Evolutionary conservation across 257 asterid species (phyloP).

Genomic region (Nicotiana noctiflora): DNA sequence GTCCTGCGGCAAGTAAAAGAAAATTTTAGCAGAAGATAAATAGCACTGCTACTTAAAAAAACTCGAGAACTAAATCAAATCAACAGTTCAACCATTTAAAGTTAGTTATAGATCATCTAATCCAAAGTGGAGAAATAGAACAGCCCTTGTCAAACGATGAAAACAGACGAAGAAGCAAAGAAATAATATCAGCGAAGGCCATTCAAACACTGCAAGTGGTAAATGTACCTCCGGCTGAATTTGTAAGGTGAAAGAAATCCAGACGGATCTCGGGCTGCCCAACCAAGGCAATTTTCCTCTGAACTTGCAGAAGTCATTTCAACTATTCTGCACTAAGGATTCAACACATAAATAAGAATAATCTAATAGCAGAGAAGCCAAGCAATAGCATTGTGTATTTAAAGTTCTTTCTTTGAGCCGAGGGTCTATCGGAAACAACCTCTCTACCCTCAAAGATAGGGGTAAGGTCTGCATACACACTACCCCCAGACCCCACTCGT

Average conservation of each 20-base stretch:
- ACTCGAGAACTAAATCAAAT: neutral
- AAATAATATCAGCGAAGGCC: neutral
- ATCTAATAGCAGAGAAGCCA: neutral
- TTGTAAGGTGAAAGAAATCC: slow-evolving; percentile 73
- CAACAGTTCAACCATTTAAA: neutral
- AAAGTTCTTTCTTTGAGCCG: no score
- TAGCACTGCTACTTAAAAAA: neutral
- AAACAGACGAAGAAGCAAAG: neutral
- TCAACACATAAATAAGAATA: neutral
- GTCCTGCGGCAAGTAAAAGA: slow-evolving; percentile 34
- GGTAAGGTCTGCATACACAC: no score
- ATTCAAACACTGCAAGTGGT: neutral
- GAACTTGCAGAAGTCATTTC: slow-evolving; percentile 29
- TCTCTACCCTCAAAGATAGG: no score
- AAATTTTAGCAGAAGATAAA: neutral
- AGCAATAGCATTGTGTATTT: neutral
- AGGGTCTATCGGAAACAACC: no score
- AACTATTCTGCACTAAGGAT: slow-evolving; percentile 6
- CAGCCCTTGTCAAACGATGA: neutral
- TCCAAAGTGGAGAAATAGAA: neutral
- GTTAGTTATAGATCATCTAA: neutral
- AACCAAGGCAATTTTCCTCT: slow-evolving; percentile 52
- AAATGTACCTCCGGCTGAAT: slow-evolving; percentile 61
- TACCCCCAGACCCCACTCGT: no score
- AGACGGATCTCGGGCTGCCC: slow-evolving; percentile 85